phyloP scores from a whole-genome alignment of 176 grass and related monocot genomes.

The Triticum dicoccoides region DNA sequence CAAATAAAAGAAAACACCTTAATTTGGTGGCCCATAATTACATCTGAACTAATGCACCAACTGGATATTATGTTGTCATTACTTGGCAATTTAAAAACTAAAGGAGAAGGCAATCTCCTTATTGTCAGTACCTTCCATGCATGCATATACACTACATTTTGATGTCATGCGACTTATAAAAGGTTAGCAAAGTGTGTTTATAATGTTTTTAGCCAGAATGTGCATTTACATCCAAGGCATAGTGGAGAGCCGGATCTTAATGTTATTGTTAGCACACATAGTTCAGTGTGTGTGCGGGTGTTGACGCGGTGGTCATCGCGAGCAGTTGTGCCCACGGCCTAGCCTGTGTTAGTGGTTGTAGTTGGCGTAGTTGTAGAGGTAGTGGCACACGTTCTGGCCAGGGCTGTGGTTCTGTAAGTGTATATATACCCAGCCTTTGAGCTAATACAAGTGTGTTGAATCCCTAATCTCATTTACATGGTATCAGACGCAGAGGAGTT shows the following conservation, averaged over 20 bases:
- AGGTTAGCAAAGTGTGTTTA: background rate
- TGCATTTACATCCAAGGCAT: background rate
- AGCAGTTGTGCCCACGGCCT: too few relatives aligned
- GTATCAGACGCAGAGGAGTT: too few relatives aligned
- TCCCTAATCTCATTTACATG: too few relatives aligned
- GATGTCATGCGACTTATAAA: background rate
- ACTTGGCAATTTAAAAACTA: background rate
- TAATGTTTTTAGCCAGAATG: background rate
- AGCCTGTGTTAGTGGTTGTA: too few relatives aligned
- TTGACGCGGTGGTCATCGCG: too few relatives aligned
- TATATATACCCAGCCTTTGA: too few relatives aligned
- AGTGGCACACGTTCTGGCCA: too few relatives aligned
- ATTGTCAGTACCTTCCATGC: background rate
- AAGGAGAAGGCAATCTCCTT: background rate
- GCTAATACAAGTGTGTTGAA: too few relatives aligned
- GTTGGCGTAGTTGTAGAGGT: too few relatives aligned
- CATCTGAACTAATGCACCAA: background rate
- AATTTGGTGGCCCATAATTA: background rate
- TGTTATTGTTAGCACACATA: too few relatives aligned
- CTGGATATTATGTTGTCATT: background rate
- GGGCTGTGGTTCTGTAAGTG: too few relatives aligned
- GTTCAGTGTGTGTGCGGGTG: too few relatives aligned
- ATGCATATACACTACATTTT: background rate
- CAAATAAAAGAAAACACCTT: background rate
- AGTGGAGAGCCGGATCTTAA: background rate